These are phyloP conservation scores for Colletotrichum gloeosporioides DNA, from an alignment of 2,329 filamentous ascomycete species.

Conservation along the genomic window DNA sequence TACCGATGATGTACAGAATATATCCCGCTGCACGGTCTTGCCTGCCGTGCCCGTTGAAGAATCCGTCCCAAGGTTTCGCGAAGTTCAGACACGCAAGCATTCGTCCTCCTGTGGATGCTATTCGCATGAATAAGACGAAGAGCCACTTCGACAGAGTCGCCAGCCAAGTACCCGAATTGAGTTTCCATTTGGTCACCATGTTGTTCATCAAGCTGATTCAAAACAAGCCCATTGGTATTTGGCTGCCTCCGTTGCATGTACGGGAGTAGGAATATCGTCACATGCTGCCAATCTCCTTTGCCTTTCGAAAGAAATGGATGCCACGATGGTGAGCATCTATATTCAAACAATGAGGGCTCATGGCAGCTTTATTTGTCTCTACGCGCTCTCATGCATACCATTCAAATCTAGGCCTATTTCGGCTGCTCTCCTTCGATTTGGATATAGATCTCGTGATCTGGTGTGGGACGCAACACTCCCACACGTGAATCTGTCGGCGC, in stretches of 20 bases:
- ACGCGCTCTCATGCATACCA: fast-evolving
- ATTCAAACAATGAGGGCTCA: fast-evolving
- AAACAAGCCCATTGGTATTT: fast-evolving
- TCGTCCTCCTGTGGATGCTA: background rate
- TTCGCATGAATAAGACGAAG: background rate
- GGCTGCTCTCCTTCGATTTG: background rate
- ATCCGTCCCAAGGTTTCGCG: background rate
- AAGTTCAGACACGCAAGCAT: background rate
- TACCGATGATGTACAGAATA: too few species aligned
- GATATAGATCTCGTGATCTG: background rate
- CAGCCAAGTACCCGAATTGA: background rate
- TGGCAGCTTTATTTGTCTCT: background rate
- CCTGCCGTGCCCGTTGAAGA: background rate
- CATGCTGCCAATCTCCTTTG: fast-evolving
- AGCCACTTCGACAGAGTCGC: background rate
- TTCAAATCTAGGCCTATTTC: background rate
- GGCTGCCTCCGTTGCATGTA: background rate
- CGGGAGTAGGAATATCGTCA: background rate
- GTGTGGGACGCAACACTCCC: background rate
- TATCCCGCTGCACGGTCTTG: background rate
- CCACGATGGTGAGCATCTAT: background rate
- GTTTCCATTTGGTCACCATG: fast-evolving
- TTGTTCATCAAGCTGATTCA: background rate
- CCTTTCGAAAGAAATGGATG: background rate
- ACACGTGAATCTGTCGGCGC: background rate